Evolutionary conservation across 306 rosid species (phyloP), one percentile per base, ranked within the genome.

Genomic region (Sindora glabra): DNA sequence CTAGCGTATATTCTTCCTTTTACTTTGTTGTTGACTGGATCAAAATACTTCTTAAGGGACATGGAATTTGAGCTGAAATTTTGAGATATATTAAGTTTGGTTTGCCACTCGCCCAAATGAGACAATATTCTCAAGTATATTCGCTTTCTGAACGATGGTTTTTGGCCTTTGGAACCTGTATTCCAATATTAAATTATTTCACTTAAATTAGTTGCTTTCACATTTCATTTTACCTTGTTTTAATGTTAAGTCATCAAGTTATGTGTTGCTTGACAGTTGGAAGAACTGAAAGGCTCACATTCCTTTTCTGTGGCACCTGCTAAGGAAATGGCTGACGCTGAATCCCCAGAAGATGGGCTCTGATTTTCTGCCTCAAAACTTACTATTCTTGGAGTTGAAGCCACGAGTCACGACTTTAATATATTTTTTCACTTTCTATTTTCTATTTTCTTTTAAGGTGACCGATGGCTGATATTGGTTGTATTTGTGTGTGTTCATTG

Each of bases 231-330:
- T 38, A 21, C n/a, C 22, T 48, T 40, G 17, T 44, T n/a, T 48
- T 41, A 26, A 37, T 61, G 36, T 72, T 14, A 23, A 18, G 21
- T 56, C 30, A 47, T 54, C 9, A 45, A 45, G 47, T 39, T 52
- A 18, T 32, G 25, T 74, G 16, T 38, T 59, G 51, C 56, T 37
- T 58, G 72, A 57, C 85, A 90, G 97, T 67, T 87, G 58, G 94
- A 87, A 69, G 90, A 80, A 68, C 64, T 80, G 53, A 84, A 79
- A 77, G 69, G 47, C 52, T 74, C 82, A 0, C 77, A 74, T 14
- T 57, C 72, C 37, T 48, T 42, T 46, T 69, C 78, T 30, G 17
- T 57, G 13, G 26, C 65, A 48, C 72, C 90, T 10, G 68, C 76
- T 7, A 82, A 83, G 73, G 95, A 86, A 60, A 67, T 76, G 29